Base-by-base conservation (phyloP, 305 asterid species). In the Andrographis paniculata region DNA sequence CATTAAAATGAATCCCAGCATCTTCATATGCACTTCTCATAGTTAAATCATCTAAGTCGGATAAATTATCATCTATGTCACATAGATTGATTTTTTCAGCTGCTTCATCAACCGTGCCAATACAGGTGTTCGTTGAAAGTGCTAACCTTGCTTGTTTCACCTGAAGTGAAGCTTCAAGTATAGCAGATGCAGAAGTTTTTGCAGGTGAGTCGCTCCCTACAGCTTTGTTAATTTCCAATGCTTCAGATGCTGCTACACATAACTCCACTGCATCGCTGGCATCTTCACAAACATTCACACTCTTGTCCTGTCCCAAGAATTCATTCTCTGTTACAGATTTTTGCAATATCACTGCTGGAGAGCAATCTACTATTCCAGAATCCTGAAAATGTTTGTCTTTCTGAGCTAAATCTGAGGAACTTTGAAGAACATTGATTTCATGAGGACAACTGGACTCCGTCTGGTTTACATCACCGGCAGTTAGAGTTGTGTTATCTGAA, bases 161-260 rank as follows among this genome's bases (percentile, higher is more conserved):
- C 77, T 75, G 83, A 71, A 77, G 86, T 48, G 95, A 74, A 68
- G 81, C 81, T 68, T 85, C 93, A 44, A 85, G 83, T 63, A 71
- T 74, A 39, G 82, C 77, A 56, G 87, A 75, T 69, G 79, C 72
- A 33, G 77, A 70, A 58, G 37, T 45, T 60, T 67, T 62, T 22
- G 61, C 59, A 60, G 65, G 50, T 17, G 76, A 53, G 27, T 62
- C 79, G 55, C 59, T 62, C 46, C 55, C 53, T 16, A 72, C 51
- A 36, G 78, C 60, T 56, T 78, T 85, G 56, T 81, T 81, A 74
- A 81, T 76, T 47, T 70, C 79, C 66, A 82, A 72, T 59, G 94
- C 94, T 62, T 85, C 95, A 31, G 95, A 85, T 64, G 95, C 95
- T 48, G 82, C 84, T 63, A 85, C 69, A 55, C 85, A 76, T 35